A percentile compares a stretch with the other conserved stretches of the same genome.
phyloP scores from a whole-genome alignment of 2,329 filamentous ascomycete species.

The Ophiostoma quercus region DNA sequence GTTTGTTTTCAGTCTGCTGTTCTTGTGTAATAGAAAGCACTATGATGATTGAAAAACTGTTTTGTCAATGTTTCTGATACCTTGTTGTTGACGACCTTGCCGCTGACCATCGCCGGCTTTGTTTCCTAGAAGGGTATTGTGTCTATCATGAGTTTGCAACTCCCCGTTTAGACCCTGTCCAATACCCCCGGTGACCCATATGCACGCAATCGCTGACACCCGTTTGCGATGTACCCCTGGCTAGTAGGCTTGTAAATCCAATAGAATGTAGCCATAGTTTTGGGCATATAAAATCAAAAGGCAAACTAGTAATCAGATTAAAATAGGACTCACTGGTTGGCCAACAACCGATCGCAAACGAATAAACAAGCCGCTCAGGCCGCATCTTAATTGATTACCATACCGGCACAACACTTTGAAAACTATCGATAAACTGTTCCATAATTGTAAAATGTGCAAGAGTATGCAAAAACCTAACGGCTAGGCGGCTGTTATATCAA shows the following conservation, averaged over 20 bases:
- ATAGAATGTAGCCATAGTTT: background rate
- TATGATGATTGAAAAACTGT: no score
- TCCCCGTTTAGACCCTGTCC: background rate
- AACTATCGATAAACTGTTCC: background rate
- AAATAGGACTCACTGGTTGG: background rate
- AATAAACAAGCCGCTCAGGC: background rate
- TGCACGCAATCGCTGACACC: slow-evolving; percentile 7
- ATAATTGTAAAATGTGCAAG: background rate
- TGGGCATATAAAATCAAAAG: background rate
- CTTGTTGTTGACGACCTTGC: background rate
- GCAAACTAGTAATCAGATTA: background rate
- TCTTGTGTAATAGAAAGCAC: background rate
- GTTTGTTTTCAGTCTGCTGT: background rate
- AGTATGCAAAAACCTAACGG: background rate
- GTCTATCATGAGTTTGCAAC: background rate
- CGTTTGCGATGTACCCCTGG: slow-evolving; percentile 1
- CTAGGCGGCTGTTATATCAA: background rate
- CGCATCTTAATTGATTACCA: background rate
- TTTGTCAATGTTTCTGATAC: background rate
- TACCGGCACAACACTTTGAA: background rate
- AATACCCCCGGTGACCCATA: background rate
- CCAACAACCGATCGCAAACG: background rate
- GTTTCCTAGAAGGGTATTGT: background rate
- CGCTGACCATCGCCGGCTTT: background rate
- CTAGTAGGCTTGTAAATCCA: background rate